Conservation (phyloP, 257 asterid genomes). For the Solanum chilense region DNA sequence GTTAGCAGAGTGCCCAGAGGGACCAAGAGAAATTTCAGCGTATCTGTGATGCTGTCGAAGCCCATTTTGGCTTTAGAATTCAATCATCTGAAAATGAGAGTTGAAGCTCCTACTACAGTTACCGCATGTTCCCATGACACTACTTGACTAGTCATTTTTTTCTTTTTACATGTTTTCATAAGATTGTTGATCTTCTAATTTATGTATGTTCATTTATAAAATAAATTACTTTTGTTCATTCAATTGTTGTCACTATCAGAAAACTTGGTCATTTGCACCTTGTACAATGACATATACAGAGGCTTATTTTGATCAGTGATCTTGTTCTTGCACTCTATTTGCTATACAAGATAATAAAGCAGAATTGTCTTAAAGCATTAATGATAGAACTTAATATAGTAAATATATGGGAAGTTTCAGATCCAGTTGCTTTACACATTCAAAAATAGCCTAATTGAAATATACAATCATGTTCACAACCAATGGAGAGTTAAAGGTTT, state of each 20-base stretch:
- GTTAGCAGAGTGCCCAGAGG: constrained; percentile 1
- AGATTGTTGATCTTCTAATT: not conserved
- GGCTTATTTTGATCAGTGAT: not conserved
- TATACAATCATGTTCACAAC: not conserved
- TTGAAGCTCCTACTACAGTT: constrained; percentile 66
- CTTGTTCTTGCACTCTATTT: not conserved
- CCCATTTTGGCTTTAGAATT: constrained; percentile 79
- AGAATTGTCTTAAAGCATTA: not conserved
- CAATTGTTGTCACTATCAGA: not conserved
- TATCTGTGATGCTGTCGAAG: constrained; percentile 68
- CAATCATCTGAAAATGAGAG: constrained; percentile 60
- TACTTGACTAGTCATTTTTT: not conserved
- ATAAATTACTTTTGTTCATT: not conserved
- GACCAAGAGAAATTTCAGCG: constrained; percentile 47
- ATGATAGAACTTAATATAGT: not conserved
- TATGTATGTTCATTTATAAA: not conserved
- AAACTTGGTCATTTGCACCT: not conserved
- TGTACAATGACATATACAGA: not conserved
- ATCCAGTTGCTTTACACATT: not conserved
- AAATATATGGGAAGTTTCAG: not conserved
- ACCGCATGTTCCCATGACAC: constrained; percentile 3
- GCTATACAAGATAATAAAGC: not conserved
- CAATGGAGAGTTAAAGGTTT: not conserved
- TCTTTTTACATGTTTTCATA: not conserved
- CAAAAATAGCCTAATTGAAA: not conserved